A percentile compares a stretch with the other conserved stretches of the same genome.
These are phyloP conservation scores for Fusarium sp. DNA, from an alignment of 2,329 filamentous ascomycete species.

Conservation along the genomic window DNA sequence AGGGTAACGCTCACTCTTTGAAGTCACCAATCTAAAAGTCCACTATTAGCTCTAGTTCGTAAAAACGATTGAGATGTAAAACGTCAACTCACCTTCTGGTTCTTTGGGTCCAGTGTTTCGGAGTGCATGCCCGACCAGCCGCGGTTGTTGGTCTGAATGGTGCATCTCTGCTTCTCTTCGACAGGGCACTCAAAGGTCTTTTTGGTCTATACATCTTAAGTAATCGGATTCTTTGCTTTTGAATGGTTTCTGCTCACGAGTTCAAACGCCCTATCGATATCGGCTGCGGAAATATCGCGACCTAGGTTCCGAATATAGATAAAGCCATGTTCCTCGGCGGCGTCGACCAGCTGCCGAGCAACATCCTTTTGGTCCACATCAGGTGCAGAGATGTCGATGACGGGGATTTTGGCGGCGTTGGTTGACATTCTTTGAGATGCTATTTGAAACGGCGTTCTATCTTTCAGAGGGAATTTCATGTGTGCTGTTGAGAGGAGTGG, in stretches of 20 bases:
- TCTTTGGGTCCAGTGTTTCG: slow-evolving; percentile 87
- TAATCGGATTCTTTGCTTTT: neutral
- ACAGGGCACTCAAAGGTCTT: slow-evolving; percentile 77
- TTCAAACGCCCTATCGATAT: slow-evolving; percentile 78
- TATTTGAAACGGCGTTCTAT: slow-evolving; percentile 1
- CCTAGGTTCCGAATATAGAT: slow-evolving; percentile 86
- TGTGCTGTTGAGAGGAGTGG: neutral
- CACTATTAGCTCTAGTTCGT: neutral
- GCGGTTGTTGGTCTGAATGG: slow-evolving; percentile 83
- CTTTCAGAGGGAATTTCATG: slow-evolving; percentile 11
- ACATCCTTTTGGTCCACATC: slow-evolving; percentile 63
- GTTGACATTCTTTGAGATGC: slow-evolving; percentile 32
- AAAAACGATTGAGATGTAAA: neutral
- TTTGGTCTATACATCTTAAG: slow-evolving; percentile 62
- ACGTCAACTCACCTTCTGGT: slow-evolving; percentile 73
- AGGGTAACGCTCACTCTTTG: slow-evolving; percentile 75
- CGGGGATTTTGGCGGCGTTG: slow-evolving; percentile 70
- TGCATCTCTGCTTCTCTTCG: slow-evolving; percentile 79
- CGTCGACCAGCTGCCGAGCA: slow-evolving; percentile 79
- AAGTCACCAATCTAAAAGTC: slow-evolving; percentile 77
- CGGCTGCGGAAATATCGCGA: slow-evolving; percentile 72
- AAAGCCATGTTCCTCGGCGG: slow-evolving; percentile 87
- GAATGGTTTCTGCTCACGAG: slow-evolving; percentile 64
- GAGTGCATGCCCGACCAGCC: slow-evolving; percentile 91
- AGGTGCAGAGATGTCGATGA: slow-evolving; percentile 77